Conservation (phyloP, 140 eudicot genomes). For the Erigeron philadelphicus region DNA sequence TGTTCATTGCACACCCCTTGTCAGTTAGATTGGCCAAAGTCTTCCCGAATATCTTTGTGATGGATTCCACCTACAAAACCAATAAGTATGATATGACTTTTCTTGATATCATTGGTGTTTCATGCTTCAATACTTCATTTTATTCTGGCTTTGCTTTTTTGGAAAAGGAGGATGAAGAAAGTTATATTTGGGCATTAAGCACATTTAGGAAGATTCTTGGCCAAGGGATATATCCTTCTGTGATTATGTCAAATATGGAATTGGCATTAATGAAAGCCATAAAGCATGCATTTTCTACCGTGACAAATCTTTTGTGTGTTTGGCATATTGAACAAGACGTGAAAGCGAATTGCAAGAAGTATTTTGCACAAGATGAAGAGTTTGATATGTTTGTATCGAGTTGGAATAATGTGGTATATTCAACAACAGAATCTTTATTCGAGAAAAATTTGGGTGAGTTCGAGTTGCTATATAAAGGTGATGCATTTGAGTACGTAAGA, state of each 20-base stretch:
- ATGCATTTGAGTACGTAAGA: not conserved
- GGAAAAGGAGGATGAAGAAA: constrained; percentile 5
- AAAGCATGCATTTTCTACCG: not conserved
- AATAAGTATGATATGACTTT: constrained; percentile 10
- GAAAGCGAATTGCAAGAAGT: too few species aligned
- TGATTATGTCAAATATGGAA: not conserved
- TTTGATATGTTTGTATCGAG: not conserved
- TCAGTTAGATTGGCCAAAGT: constrained; percentile 5
- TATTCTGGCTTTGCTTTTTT: constrained; percentile 12
- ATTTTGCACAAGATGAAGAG: not conserved
- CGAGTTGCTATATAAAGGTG: not conserved
- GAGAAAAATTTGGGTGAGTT: too few species aligned
- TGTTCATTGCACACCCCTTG: not conserved
- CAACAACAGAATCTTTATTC: not conserved
- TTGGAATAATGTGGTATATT: constrained; percentile 6
- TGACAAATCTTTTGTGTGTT: not conserved
- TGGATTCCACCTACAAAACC: constrained; percentile 9
- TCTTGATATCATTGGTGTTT: not conserved
- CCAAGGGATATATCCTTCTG: not conserved
- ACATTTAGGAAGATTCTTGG: constrained; percentile 10
- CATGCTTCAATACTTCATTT: constrained; percentile 21
- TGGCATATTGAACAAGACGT: not conserved
- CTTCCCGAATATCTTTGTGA: constrained; percentile 4
- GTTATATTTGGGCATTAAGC: constrained; percentile 10
- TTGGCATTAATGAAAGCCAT: not conserved